Conservation (phyloP, 768 basidiomycete species). For the Lenzites betulinus region DNA sequence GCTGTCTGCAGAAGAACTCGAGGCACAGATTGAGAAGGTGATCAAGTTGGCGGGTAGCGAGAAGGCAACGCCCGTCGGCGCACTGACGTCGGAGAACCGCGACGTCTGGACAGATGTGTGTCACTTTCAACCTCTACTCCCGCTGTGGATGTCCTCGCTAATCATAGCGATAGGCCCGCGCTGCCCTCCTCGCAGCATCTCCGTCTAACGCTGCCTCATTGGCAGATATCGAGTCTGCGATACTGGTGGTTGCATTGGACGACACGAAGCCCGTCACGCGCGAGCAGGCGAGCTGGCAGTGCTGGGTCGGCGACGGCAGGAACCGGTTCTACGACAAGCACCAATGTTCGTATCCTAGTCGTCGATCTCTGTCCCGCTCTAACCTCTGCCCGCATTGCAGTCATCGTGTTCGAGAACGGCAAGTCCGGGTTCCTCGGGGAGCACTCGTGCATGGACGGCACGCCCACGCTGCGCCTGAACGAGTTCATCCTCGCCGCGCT, state of each 20-base stretch:
- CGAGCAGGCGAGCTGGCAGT: slow-evolving; percentile 77
- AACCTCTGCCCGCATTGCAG: slow-evolving; percentile 40
- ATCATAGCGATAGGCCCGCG: slow-evolving; percentile 45
- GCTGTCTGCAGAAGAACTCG: slow-evolving; percentile 79
- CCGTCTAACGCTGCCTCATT: slow-evolving; percentile 66
- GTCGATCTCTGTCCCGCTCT: not conserved
- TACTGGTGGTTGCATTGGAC: slow-evolving; percentile 86
- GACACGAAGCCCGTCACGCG: slow-evolving; percentile 79
- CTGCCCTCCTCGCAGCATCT: slow-evolving; percentile 63
- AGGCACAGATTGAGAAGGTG: slow-evolving; percentile 74
- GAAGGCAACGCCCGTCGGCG: slow-evolving; percentile 58
- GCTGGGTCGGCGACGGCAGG: slow-evolving; percentile 88
- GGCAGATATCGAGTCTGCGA: slow-evolving; percentile 84
- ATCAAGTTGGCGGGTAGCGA: slow-evolving; percentile 60
- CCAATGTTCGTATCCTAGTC: slow-evolving; percentile 58
- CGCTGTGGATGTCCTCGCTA: not conserved
- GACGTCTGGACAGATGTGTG: slow-evolving; percentile 85
- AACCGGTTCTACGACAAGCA: slow-evolving; percentile 98
- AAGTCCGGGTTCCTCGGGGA: slow-evolving; percentile 92
- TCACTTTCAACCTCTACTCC: not conserved
- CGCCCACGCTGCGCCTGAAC: slow-evolving; percentile 92
- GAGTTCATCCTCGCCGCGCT: slow-evolving; percentile 87
- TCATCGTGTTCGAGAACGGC: slow-evolving; percentile 93
- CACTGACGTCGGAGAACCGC: slow-evolving; percentile 85
- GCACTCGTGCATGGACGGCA: slow-evolving; percentile 92